A percentile compares a stretch with the other conserved stretches of the same genome.
Evolutionary conservation across 1,139 yeast species (phyloP).

Genomic region (Yamadazyma mexicana): DNA sequence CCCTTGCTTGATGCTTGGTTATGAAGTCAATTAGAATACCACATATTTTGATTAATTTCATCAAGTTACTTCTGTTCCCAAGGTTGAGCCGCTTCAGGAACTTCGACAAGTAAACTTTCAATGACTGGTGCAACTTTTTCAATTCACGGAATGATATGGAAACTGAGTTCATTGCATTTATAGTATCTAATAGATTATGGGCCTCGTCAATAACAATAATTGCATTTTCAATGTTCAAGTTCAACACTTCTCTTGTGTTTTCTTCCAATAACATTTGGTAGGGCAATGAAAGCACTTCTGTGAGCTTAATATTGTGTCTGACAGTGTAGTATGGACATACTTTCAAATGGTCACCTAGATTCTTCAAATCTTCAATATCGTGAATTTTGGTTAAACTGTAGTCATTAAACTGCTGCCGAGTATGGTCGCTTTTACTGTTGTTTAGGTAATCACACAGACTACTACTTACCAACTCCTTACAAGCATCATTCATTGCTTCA

Average conservation of each 20-base stretch:
- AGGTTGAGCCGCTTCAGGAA: slow-evolving; percentile 66
- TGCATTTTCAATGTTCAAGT: slow-evolving; percentile 59
- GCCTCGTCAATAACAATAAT: slow-evolving; percentile 90
- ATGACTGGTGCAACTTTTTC: slow-evolving; percentile 38
- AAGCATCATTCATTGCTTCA: slow-evolving; percentile 76
- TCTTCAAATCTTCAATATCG: slow-evolving; percentile 81
- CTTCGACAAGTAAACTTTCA: slow-evolving; percentile 56
- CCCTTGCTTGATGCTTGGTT: slow-evolving; percentile 18
- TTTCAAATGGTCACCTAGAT: slow-evolving; percentile 54
- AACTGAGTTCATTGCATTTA: slow-evolving; percentile 68
- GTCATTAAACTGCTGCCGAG: slow-evolving; percentile 56
- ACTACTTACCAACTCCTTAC: slow-evolving; percentile 66
- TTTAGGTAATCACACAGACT: slow-evolving; percentile 54
- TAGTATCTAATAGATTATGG: slow-evolving; percentile 80
- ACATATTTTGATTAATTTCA: slow-evolving; percentile 63
- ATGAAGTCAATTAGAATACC: slow-evolving; percentile 52
- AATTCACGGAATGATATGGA: slow-evolving; percentile 55
- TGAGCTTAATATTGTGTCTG: slow-evolving; percentile 52
- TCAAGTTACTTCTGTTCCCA: slow-evolving; percentile 70
- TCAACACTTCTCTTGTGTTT: slow-evolving; percentile 60
- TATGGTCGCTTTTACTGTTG: slow-evolving; percentile 29
- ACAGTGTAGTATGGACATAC: slow-evolving; percentile 85
- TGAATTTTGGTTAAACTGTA: slow-evolving; percentile 58
- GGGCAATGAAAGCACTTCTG: slow-evolving; percentile 83
- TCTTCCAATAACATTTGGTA: slow-evolving; percentile 76